Percentiles rank a stretch among this genome's conserved stretches.
Conservation (phyloP, 805 yeast species). For the Wickerhamomyces ciferrii region DNA sequence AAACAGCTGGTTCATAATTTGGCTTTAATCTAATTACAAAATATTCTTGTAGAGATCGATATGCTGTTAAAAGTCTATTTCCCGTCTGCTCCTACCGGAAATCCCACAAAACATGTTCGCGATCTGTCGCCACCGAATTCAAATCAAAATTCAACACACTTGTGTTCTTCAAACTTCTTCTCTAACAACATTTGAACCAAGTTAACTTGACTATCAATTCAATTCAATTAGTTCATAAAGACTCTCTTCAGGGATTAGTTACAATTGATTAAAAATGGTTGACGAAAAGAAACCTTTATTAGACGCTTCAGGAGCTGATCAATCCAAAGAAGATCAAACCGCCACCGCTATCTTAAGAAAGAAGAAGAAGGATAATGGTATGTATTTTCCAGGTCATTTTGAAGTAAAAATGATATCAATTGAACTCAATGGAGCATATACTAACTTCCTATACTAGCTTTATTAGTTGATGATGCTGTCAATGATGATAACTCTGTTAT, state of each 20-base stretch:
- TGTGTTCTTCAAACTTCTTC: background rate
- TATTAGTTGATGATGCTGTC: conserved; percentile 94
- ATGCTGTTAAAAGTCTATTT: background rate
- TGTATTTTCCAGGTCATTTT: too few relatives aligned
- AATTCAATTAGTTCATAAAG: background rate
- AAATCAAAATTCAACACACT: background rate
- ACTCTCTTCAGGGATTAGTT: background rate
- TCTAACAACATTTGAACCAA: background rate
- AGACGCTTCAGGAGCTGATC: conserved; percentile 67
- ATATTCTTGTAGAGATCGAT: background rate
- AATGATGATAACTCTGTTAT: conserved; percentile 97
- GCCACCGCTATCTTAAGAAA: conserved; percentile 97
- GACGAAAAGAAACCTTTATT: conserved; percentile 38
- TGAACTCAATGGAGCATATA: background rate
- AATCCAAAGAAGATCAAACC: conserved; percentile 58
- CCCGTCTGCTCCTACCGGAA: background rate
- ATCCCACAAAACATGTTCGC: background rate
- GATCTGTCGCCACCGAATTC: conserved; percentile 1
- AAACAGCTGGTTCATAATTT: too few relatives aligned
- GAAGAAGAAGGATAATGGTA: conserved; percentile 91
- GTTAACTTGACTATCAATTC: background rate
- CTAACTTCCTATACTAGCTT: conserved; percentile 28
- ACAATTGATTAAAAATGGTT: conserved; percentile 10
- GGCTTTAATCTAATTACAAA: background rate
- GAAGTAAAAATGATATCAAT: background rate